These are phyloP conservation scores for Anisodus tanguticus DNA, from an alignment of 257 asterid species.

Conservation along the genomic window DNA sequence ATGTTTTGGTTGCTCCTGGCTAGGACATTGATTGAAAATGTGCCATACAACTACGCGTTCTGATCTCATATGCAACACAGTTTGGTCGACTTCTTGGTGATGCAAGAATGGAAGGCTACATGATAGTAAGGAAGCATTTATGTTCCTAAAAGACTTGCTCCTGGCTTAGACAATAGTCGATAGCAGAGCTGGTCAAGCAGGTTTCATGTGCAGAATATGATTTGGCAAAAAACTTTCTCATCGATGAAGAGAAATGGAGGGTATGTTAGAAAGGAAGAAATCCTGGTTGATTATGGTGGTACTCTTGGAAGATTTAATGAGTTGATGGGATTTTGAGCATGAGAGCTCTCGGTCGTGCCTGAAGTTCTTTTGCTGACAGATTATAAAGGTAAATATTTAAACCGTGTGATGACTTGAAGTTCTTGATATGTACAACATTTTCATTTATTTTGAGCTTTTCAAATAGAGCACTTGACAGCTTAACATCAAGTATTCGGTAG, in stretches of 20 bases:
- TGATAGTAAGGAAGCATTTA: conserved; percentile 3
- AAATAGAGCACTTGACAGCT: background rate
- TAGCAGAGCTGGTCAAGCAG: conserved; percentile 2
- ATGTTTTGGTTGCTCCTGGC: conserved; percentile 31
- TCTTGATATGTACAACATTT: background rate
- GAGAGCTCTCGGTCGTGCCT: background rate
- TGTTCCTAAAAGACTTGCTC: background rate
- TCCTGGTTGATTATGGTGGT: background rate
- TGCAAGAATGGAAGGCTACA: background rate
- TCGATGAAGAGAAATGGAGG: conserved; percentile 2
- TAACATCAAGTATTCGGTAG: background rate
- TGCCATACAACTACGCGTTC: background rate
- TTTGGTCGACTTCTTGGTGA: background rate
- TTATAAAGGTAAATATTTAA: conserved; percentile 12
- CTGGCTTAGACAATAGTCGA: background rate
- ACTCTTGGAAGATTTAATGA: background rate
- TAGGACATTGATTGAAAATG: background rate
- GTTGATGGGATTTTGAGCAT: background rate
- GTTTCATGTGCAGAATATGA: background rate
- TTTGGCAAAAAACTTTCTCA: background rate
- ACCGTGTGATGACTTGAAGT: background rate
- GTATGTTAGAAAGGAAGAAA: background rate
- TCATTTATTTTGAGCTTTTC: background rate
- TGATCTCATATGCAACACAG: background rate
- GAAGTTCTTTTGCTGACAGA: conserved; percentile 2